Evolutionary conservation across 495 filamentous ascomycete genomes (phyloP).

Genomic region (Penicillium riverlandense): DNA sequence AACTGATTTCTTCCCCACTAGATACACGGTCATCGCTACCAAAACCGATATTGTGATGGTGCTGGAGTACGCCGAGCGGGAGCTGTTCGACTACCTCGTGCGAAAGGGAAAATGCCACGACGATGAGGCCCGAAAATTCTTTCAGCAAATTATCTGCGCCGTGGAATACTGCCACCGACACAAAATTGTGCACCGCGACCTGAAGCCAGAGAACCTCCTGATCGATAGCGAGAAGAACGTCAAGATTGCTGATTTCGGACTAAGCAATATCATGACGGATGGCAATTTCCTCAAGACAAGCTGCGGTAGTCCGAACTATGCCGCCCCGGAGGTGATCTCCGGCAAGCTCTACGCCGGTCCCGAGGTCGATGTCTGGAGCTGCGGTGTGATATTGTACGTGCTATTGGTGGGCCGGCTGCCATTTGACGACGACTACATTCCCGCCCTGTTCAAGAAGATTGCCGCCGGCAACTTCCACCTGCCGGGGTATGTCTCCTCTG

Average conservation of each 20-base stretch:
- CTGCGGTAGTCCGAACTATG: conserved; percentile 97
- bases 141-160: conserved; percentile 98
- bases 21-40: conserved; percentile 94
- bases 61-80: conserved; percentile 90
- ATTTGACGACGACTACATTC: conserved; percentile 96
- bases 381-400: conserved; percentile 96
- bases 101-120: conserved; percentile 83
- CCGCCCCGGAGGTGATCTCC: conserved; percentile 94
- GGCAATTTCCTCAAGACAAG: conserved; percentile 98
- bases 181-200: conserved; percentile 95
- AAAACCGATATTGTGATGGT: conserved; percentile 96
- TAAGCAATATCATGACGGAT: conserved; percentile 99
- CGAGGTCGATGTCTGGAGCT: conserved; percentile 99
- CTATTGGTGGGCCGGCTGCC: conserved; percentile 84
- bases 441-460: conserved; percentile 80
- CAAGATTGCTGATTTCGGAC: conserved; percentile 97
- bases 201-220: conserved; percentile 95
- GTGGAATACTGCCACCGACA: conserved; percentile 98
- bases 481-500: conserved; percentile 78
- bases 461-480: conserved; percentile 84
- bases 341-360: conserved; percentile 97
- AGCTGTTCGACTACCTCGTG: conserved; percentile 97
- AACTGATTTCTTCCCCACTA: conserved; percentile 25
- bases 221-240: conserved; percentile 92
- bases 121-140: conserved; percentile 86